Conservation (phyloP, 345 rosid genomes). For the Salix koriyanagi region DNA sequence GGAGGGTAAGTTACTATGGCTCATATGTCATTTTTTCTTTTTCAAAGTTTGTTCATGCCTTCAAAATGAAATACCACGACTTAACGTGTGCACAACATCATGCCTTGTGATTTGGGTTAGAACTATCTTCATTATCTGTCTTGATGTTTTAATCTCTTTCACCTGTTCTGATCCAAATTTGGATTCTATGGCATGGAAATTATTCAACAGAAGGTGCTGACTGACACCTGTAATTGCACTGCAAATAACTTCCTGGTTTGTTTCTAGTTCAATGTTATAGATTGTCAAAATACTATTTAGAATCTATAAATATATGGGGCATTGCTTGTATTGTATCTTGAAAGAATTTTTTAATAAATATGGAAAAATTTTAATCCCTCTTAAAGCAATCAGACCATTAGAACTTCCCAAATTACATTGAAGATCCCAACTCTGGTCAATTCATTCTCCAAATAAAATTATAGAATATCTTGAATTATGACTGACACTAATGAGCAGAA, state of each 20-base stretch:
- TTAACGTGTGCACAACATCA: background rate
- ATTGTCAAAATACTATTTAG: background rate
- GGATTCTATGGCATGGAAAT: background rate
- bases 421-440: background rate
- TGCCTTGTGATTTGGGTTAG: background rate
- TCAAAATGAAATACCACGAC: background rate
- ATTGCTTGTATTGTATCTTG: background rate
- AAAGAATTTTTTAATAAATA: background rate
- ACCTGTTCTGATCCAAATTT: background rate
- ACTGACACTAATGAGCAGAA: background rate
- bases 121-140: background rate
- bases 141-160: background rate
- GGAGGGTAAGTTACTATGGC: constrained; percentile 46
- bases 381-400: background rate
- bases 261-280: background rate
- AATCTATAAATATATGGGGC: background rate
- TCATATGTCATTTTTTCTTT: background rate
- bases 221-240: background rate
- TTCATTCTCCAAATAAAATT: background rate
- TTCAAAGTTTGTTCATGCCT: background rate
- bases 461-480: background rate
- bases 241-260: background rate
- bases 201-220: background rate
- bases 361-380: background rate
- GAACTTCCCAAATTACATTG: background rate